Conservation (phyloP, 73 alveolate species). For the Paramecium bursaria region DNA sequence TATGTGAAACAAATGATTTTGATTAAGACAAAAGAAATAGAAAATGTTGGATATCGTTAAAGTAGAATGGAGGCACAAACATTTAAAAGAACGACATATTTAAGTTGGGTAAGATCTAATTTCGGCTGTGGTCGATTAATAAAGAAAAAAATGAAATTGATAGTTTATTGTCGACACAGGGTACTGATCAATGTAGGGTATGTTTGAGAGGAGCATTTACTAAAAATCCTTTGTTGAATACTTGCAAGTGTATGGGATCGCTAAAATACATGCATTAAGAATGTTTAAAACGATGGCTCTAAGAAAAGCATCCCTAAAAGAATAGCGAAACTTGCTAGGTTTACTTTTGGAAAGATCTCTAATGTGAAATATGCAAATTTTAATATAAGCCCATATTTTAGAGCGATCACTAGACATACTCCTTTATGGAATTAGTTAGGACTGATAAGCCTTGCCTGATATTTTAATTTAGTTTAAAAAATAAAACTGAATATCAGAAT, state of each 20-base stretch:
- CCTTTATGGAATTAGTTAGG: conserved; percentile 2
- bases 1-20: too few relatives aligned
- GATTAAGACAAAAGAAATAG: too few relatives aligned
- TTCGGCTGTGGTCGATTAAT: too few relatives aligned
- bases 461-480: background rate
- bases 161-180: too few relatives aligned
- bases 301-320: conserved; percentile 55
- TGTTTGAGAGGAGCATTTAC: conserved; percentile 63
- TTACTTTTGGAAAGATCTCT: conserved; percentile 64
- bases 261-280: conserved; percentile 71
- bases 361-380: conserved; percentile 68
- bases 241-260: conserved; percentile 75
- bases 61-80: too few relatives aligned
- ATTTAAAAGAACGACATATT: too few relatives aligned
- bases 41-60: too few relatives aligned
- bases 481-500: conserved; percentile 8
- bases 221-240: conserved; percentile 69
- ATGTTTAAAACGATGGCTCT: conserved; percentile 75
- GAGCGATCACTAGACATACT: conserved; percentile 5
- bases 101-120: too few relatives aligned
- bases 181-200: conserved; percentile 66
- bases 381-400: conserved; percentile 48
- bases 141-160: too few relatives aligned
- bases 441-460: conserved; percentile 2
- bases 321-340: conserved; percentile 28